A percentile compares a stretch with the other conserved stretches of the same genome.
Evolutionary conservation across 75 land plant species (phyloP).

Genomic region (Sequoiadendron giganteum): DNA sequence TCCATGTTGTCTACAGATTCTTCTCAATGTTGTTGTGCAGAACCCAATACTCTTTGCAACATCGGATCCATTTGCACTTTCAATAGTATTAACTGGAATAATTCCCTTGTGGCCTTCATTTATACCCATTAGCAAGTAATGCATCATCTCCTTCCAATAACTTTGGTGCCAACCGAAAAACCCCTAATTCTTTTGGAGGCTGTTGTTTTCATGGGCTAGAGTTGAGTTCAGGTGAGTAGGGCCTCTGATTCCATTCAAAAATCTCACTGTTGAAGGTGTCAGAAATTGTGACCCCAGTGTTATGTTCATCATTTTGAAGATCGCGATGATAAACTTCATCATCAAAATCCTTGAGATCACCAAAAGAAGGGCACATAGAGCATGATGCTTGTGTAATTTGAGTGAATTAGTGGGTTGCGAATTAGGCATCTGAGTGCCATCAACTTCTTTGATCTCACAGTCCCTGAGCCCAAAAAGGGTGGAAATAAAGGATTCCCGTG

Average conservation of each 20-base stretch:
- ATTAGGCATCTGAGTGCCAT: constrained; percentile 13
- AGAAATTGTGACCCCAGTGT: constrained; percentile 7
- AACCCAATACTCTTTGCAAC: too few species aligned
- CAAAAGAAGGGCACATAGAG: constrained; percentile 33
- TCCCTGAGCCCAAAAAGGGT: constrained; percentile 53
- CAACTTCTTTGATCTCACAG: background rate
- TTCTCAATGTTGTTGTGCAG: too few species aligned
- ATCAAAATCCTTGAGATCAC: constrained; percentile 67
- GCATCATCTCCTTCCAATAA: background rate
- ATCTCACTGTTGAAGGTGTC: constrained; percentile 64
- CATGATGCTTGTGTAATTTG: constrained; percentile 15
- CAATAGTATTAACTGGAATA: too few species aligned
- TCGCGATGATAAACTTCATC: constrained; percentile 31
- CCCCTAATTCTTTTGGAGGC: background rate
- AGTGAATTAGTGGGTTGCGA: background rate
- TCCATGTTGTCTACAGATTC: too few species aligned
- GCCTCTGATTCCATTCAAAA: constrained; percentile 81
- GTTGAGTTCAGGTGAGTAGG: constrained; percentile 79
- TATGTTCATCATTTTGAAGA: constrained; percentile 9
- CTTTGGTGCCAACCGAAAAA: background rate
- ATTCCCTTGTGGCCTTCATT: too few species aligned
- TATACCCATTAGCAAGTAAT: too few species aligned
- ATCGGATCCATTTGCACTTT: too few species aligned
- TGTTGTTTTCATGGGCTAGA: constrained; percentile 37
- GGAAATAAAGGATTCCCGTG: constrained; percentile 24